Evolutionary conservation across 805 yeast species (phyloP), one percentile per base, ranked within the genome.

Genomic region (Zygoascus bituminiphila): DNA sequence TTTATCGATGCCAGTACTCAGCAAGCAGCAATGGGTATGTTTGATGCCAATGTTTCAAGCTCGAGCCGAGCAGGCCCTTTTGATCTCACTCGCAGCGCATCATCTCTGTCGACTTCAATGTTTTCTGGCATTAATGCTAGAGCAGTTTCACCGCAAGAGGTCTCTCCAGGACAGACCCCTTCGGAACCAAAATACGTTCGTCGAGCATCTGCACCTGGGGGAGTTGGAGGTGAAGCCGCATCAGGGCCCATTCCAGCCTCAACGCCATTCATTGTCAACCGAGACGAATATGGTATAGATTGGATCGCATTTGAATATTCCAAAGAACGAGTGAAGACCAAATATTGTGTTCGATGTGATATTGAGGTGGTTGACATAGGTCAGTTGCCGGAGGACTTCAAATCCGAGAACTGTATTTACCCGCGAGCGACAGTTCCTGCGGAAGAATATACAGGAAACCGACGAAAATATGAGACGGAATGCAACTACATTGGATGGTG

Each of bases 401-500:
- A 64, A 42, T 47, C 39, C 9, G 63, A 64, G 15, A 75, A 75
- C 58, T 72, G 79, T 54, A 67, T 74, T 4, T 75, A 75, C 50
- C 77, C 76, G 7, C 60, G 71, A n/a, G 78, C 78, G 0, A 65
- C 67, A 61, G 72, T 66, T 5, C 68, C 74, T 1, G 58, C 62
- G 1, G 65, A 62, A n/a, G 65, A 65, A 47, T 73, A 72, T 52
- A 62, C 58, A 26, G 78, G 78, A 6, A 73, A 72, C 46, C 63
- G 79, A 26, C 69, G 66, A 12, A 55, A 60, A 36, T 75, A 75
- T 55, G 79, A 75, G 53, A 66, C 67, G 33, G 70, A 66, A 40
- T 75, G 79, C 60, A 75, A 75, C 53, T 61, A 63, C 23, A 65
- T 75, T 38, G 79, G 78, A 4, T 74, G 78, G 78, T 63, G 66